Evolutionary conservation across 306 rosid species (phyloP).

Genomic region (Delonix regia): DNA sequence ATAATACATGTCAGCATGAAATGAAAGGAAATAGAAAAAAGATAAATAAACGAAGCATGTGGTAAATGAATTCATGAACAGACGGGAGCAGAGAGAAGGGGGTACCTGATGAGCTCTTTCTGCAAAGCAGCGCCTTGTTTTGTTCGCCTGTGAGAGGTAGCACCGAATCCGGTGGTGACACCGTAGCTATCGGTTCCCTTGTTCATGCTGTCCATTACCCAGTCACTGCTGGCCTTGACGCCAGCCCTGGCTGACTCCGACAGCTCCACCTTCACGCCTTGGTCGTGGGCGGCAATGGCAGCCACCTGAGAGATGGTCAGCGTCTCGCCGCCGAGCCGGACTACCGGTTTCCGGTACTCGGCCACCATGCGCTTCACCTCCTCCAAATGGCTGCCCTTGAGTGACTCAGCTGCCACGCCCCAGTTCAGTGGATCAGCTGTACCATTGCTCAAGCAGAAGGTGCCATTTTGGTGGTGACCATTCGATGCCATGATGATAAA

Average conservation of each 20-base stretch:
- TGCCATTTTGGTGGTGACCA: slow-evolving; percentile 38
- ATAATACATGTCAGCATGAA: neutral
- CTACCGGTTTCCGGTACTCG: slow-evolving; percentile 66
- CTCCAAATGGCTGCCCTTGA: slow-evolving; percentile 77
- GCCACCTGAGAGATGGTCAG: slow-evolving; percentile 89
- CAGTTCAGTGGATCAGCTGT: slow-evolving; percentile 64
- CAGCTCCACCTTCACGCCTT: slow-evolving; percentile 59
- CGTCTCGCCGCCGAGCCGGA: slow-evolving; percentile 69
- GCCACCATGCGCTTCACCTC: slow-evolving; percentile 93
- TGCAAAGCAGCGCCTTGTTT: slow-evolving; percentile 89
- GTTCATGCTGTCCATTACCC: slow-evolving; percentile 84
- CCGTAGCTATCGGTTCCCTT: slow-evolving; percentile 88
- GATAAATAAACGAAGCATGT: neutral
- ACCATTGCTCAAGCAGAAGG: slow-evolving; percentile 39
- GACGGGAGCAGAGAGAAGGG: neutral
- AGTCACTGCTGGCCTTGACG: slow-evolving; percentile 89
- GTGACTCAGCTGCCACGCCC: slow-evolving; percentile 68
- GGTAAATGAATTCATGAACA: neutral
- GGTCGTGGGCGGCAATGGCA: slow-evolving; percentile 54
- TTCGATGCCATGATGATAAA: slow-evolving; percentile 43
- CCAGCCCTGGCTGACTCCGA: slow-evolving; percentile 71
- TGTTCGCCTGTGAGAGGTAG: slow-evolving; percentile 87
- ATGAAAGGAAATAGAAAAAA: neutral
- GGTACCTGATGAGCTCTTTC: slow-evolving; percentile 75
- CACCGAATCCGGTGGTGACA: slow-evolving; percentile 93